phyloP scores from a whole-genome alignment of 805 yeast species.

The Torulaspora franciscae region DNA sequence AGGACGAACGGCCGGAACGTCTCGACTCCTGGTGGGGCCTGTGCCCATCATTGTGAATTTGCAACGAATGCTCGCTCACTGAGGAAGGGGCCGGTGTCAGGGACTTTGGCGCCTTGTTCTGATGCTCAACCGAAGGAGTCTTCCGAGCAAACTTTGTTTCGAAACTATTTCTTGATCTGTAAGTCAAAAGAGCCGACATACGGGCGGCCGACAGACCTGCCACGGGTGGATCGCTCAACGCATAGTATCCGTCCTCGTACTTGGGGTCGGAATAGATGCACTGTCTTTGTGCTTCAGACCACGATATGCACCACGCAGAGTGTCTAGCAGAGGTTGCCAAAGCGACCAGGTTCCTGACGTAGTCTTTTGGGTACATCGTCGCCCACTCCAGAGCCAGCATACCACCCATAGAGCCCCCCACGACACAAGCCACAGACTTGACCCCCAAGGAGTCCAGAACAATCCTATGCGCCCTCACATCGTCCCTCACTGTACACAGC shows the following conservation, averaged over 20 bases:
- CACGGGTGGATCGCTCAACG: conserved; percentile 70
- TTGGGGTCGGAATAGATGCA: conserved; percentile 93
- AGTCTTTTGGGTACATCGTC: conserved; percentile 53
- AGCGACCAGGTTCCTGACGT: conserved; percentile 69
- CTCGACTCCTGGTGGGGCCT: conserved; percentile 18
- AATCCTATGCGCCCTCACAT: conserved; percentile 69
- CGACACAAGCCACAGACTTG: conserved; percentile 70
- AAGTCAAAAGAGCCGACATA: conserved; percentile 92
- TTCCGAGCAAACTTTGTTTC: conserved; percentile 90
- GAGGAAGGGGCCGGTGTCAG: conserved; percentile 36
- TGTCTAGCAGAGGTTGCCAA: conserved; percentile 92
- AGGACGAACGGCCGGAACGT: conserved; percentile 17
- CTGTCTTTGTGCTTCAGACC: conserved; percentile 98
- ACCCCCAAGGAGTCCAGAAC: conserved; percentile 79
- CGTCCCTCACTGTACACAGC: conserved; percentile 88
- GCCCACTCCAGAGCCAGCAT: conserved; percentile 91
- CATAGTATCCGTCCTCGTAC: conserved; percentile 84
- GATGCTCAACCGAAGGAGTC: conserved; percentile 44
- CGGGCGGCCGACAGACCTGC: conserved; percentile 93
- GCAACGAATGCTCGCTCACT: conserved; percentile 69
- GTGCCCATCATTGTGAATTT: conserved; percentile 84
- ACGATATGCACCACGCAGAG: conserved; percentile 97
- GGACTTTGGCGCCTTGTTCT: conserved; percentile 29
- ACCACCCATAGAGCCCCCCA: conserved; percentile 99
- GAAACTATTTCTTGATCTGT: conserved; percentile 86